These are phyloP conservation scores for Russula sp. DNA, from an alignment of 768 basidiomycete genomes.

Conservation along the genomic window DNA sequence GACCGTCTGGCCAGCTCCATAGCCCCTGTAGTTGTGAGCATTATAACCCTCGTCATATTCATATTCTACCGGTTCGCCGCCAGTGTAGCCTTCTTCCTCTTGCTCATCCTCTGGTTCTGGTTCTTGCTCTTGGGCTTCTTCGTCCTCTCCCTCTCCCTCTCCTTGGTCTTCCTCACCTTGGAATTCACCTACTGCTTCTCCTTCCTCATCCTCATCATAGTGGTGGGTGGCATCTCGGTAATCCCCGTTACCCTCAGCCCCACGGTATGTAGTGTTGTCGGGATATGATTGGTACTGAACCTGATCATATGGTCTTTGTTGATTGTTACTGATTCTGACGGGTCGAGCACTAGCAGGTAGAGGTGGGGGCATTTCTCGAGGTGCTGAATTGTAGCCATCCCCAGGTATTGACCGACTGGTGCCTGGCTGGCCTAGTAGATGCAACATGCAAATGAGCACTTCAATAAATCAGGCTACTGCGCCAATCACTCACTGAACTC, in stretches of 20 bases:
- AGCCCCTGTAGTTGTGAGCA: neutral
- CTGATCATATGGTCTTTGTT: neutral
- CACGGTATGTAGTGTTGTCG: neutral
- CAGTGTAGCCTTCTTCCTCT: neutral
- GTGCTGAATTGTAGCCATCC: neutral
- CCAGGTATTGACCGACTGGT: constrained; percentile 4
- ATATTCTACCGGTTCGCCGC: neutral
- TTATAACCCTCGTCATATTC: neutral
- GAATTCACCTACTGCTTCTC: neutral
- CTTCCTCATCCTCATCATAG: constrained; percentile 1
- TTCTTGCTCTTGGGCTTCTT: neutral
- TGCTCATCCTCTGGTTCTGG: neutral
- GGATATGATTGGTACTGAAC: too few relatives aligned
- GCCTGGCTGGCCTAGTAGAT: neutral
- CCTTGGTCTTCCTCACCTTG: neutral
- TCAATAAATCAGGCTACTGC: neutral
- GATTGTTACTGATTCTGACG: neutral
- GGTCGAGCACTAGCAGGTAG: neutral
- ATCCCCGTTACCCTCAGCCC: neutral
- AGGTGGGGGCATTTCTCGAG: neutral
- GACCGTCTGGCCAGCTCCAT: neutral
- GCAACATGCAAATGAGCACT: neutral
- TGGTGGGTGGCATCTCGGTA: neutral
- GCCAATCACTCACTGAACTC: neutral
- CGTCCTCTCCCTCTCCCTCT: neutral